Percentiles rank a stretch among this genome's conserved stretches.
Conservation (phyloP, 164 flowering plant species). For the Aristolochia contorta region DNA sequence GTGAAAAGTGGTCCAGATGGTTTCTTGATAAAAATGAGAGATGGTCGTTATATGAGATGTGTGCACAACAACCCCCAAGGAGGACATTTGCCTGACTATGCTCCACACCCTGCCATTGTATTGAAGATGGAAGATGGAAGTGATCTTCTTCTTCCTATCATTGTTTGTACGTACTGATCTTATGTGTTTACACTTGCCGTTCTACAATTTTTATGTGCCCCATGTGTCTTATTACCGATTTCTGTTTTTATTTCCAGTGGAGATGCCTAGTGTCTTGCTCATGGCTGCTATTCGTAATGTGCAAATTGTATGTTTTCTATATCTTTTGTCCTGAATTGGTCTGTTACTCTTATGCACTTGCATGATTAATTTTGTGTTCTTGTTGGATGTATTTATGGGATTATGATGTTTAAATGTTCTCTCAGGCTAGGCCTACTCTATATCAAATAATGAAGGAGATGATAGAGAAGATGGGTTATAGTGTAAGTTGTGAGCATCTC, state of each 20-base stretch:
- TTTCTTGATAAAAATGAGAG: conserved; percentile 88
- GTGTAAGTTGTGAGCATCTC: conserved; percentile 30
- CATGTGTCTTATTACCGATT: no score
- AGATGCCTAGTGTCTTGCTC: conserved; percentile 90
- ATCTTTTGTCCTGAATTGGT: not conserved
- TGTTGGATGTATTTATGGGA: not conserved
- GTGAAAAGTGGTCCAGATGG: conserved; percentile 93
- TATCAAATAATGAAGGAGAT: conserved; percentile 88
- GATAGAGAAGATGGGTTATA: conserved; percentile 91
- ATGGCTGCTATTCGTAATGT: conserved; percentile 97
- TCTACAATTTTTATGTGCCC: no score
- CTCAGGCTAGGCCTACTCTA: conserved; percentile 90
- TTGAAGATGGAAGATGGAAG: conserved; percentile 99
- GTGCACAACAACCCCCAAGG: conserved; percentile 92
- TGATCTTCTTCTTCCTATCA: conserved; percentile 90
- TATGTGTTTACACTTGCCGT: no score
- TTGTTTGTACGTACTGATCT: conserved; percentile 69
- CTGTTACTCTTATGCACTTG: no score
- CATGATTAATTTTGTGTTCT: not conserved
- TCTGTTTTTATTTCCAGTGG: conserved; percentile 58
- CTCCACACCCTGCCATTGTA: conserved; percentile 97
- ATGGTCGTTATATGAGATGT: conserved; percentile 79
- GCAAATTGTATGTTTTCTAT: conserved; percentile 62
- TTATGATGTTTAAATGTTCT: not conserved
- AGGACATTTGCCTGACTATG: conserved; percentile 82